phyloP scores from a whole-genome alignment of 176 grass and related monocot genomes.

The Areca catechu region DNA sequence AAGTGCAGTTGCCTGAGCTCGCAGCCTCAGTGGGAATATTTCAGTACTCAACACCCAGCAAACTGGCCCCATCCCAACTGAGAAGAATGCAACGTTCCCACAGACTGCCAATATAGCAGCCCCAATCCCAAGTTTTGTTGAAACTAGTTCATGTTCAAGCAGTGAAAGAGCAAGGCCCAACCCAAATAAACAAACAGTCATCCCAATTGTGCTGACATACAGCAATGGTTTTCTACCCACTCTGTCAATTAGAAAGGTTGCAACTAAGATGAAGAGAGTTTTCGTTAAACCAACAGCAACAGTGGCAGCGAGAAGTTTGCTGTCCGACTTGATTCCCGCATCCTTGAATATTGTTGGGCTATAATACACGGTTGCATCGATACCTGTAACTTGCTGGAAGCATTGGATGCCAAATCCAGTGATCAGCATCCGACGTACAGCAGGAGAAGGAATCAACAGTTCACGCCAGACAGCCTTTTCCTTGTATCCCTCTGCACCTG shows the following conservation, averaged over 20 bases:
- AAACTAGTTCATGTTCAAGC: conserved; percentile 29
- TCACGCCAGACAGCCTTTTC: conserved; percentile 52
- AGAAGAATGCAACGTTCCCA: conserved; percentile 65
- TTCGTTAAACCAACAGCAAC: conserved; percentile 55
- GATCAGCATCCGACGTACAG: conserved; percentile 46
- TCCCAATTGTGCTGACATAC: conserved; percentile 54
- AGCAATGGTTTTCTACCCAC: conserved; percentile 48
- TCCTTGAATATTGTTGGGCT: conserved; percentile 46
- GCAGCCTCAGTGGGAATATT: conserved; percentile 46
- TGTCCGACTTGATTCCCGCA: conserved; percentile 53
- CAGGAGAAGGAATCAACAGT: conserved; percentile 43
- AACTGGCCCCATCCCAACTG: conserved; percentile 57
- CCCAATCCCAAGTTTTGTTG: conserved; percentile 17
- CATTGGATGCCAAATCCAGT: conserved; percentile 49
- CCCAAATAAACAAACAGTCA: conserved; percentile 40
- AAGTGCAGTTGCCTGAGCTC: conserved; percentile 48
- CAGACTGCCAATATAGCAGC: conserved; percentile 37
- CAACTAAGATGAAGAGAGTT: conserved; percentile 53
- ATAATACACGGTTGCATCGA: conserved; percentile 66
- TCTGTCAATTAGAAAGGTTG: conserved; percentile 49
- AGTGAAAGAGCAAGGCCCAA: conserved; percentile 29
- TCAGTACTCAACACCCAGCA: conserved; percentile 56
- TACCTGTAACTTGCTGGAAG: conserved; percentile 62
- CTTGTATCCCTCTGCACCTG: conserved; percentile 15
- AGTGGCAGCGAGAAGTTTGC: conserved; percentile 49